Conservation (phyloP, 768 basidiomycete species). For the Auricularia auricula-judae region DNA sequence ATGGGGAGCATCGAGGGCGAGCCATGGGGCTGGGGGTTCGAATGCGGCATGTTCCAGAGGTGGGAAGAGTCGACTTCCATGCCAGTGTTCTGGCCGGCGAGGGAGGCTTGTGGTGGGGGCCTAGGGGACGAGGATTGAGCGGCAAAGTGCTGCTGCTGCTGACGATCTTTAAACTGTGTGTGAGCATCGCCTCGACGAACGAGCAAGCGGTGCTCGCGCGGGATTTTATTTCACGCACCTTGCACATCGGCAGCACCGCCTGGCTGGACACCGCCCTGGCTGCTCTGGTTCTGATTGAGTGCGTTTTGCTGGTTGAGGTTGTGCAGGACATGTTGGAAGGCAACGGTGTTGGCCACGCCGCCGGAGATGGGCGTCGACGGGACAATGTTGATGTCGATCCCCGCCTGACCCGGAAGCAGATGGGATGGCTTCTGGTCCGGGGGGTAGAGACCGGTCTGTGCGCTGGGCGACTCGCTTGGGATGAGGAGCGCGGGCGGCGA, state of each 20-base stretch:
- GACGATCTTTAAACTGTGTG: not conserved
- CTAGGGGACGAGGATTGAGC: not conserved
- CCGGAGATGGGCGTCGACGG: slow-evolving; percentile 73
- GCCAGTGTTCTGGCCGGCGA: not conserved
- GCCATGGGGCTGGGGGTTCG: not conserved
- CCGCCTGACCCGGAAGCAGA: slow-evolving; percentile 20
- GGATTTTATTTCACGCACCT: not conserved
- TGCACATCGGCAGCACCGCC: not conserved
- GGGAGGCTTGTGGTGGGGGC: not conserved
- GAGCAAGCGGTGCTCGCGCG: not conserved
- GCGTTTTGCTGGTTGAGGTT: slow-evolving; percentile 30
- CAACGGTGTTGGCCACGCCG: slow-evolving; percentile 34
- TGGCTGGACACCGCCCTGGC: not conserved
- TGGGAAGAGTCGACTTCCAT: not conserved
- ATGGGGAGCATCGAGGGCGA: not conserved
- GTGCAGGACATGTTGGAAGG: slow-evolving; percentile 41
- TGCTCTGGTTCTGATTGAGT: not conserved
- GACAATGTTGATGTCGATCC: slow-evolving; percentile 66
- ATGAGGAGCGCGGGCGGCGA: slow-evolving; percentile 53
- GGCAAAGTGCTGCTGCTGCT: not conserved
- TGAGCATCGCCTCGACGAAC: not conserved
- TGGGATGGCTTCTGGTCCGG: slow-evolving; percentile 33
- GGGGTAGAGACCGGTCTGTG: slow-evolving; percentile 30
- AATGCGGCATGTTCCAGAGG: not conserved
- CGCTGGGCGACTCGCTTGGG: slow-evolving; percentile 29